Evolutionary conservation across 306 rosid genomes (phyloP).

Genomic region (Quercus rubra): DNA sequence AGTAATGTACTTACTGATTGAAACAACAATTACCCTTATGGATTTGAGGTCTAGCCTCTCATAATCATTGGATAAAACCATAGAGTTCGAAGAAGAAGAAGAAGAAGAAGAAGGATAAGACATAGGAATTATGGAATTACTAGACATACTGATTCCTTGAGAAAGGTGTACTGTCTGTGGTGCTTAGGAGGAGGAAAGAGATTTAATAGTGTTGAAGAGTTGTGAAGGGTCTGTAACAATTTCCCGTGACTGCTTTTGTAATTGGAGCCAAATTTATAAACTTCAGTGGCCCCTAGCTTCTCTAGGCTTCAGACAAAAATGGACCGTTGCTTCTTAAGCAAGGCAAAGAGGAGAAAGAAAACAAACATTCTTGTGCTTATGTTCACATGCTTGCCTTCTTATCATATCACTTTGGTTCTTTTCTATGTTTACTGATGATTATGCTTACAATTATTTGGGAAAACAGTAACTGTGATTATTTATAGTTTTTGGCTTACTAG

Average conservation of each 20-base stretch:
- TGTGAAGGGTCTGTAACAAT: slow-evolving; percentile 31
- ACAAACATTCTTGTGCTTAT: neutral
- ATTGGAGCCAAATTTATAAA: slow-evolving; percentile 35
- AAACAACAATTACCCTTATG: slow-evolving; percentile 42
- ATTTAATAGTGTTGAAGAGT: slow-evolving; percentile 13
- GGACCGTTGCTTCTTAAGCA: slow-evolving; percentile 22
- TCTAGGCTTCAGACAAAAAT: slow-evolving; percentile 25
- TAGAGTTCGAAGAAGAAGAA: slow-evolving; percentile 15
- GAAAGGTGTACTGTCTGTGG: neutral
- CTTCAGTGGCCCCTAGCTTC: slow-evolving; percentile 24
- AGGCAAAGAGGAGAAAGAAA: slow-evolving; percentile 19
- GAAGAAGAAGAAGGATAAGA: neutral
- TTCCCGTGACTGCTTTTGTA: slow-evolving; percentile 50
- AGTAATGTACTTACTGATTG: slow-evolving; percentile 50
- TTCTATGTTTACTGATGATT: slow-evolving; percentile 17
- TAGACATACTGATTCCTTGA: slow-evolving; percentile 17
- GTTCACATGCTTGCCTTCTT: neutral
- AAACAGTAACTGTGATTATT: neutral
- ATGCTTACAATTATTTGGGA: neutral
- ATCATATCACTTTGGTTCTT: slow-evolving; percentile 23
- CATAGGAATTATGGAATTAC: slow-evolving; percentile 14
- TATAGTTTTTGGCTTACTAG: neutral
- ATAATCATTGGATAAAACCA: slow-evolving; percentile 25
- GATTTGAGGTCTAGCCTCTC: slow-evolving; percentile 52
- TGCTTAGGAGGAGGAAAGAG: slow-evolving; percentile 10